These are phyloP conservation scores for Margaritispora aquatica DNA, from an alignment of 495 filamentous ascomycete genomes.

Conservation along the genomic window DNA sequence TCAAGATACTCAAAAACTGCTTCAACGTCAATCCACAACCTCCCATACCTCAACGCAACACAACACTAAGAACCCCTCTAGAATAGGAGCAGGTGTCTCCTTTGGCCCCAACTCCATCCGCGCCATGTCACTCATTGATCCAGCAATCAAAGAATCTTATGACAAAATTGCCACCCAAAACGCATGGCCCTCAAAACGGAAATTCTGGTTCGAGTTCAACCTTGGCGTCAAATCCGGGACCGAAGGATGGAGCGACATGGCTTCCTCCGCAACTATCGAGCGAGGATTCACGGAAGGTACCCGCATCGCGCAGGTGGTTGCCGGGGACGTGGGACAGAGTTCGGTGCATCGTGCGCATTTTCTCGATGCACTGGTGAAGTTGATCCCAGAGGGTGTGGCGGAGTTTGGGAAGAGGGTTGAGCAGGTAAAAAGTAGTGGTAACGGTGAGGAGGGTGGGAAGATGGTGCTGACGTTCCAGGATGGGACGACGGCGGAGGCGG, in stretches of 20 bases:
- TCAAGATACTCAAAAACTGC: no score
- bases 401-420: constrained; percentile 36
- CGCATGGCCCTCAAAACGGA: constrained; percentile 18
- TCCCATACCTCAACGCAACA: no score
- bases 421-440: no score
- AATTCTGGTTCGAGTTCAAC: constrained; percentile 25
- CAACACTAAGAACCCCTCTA: no score
- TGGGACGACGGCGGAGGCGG: constrained; percentile 44
- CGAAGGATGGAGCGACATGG: constrained; percentile 17
- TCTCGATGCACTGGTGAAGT: constrained; percentile 49
- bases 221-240: constrained; percentile 9
- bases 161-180: constrained; percentile 20
- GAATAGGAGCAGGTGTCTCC: constrained; percentile 52
- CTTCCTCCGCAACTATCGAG: constrained; percentile 3
- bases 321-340: constrained; percentile 24
- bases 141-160: constrained; percentile 35
- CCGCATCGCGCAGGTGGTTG: constrained; percentile 13
- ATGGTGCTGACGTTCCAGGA: constrained; percentile 42
- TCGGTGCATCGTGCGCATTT: constrained; percentile 51
- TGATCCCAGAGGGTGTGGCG: constrained; percentile 42
- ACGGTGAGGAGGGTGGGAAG: constrained; percentile 12
- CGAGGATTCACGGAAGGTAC: constrained; percentile 6
- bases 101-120: constrained; percentile 53
- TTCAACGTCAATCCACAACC: no score
- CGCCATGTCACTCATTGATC: constrained; percentile 48